These are phyloP conservation scores for Torulaspora franciscae DNA, from an alignment of 805 yeast species.

Conservation along the genomic window DNA sequence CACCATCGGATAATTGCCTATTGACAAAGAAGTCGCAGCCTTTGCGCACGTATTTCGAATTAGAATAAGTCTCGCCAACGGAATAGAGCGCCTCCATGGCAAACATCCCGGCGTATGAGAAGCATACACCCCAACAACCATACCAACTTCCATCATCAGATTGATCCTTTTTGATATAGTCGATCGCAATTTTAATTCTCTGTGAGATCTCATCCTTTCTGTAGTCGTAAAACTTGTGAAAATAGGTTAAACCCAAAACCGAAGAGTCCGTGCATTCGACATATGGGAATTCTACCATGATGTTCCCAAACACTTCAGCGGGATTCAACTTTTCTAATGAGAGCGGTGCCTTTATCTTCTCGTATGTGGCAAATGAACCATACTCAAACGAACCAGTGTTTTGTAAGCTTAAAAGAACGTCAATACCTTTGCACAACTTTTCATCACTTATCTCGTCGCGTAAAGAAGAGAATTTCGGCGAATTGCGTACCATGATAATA, in stretches of 20 bases:
- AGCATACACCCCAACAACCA: slow-evolving; percentile 98
- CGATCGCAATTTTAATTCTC: slow-evolving; percentile 71
- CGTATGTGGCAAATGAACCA: slow-evolving; percentile 93
- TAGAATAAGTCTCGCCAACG: slow-evolving; percentile 57
- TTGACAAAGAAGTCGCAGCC: slow-evolving; percentile 83
- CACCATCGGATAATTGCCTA: slow-evolving; percentile 83
- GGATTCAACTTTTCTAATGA: slow-evolving; percentile 77
- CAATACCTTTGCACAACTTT: slow-evolving; percentile 63
- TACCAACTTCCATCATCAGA: slow-evolving; percentile 90
- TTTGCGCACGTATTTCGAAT: slow-evolving; percentile 53
- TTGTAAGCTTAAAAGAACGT: slow-evolving; percentile 69
- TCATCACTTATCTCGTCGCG: slow-evolving; percentile 50
- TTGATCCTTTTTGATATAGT: slow-evolving; percentile 67
- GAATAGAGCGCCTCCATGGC: slow-evolving; percentile 87
- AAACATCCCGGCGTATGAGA: slow-evolving; percentile 95
- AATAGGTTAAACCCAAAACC: slow-evolving; percentile 80
- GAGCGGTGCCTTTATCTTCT: slow-evolving; percentile 75
- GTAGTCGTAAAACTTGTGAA: slow-evolving; percentile 61
- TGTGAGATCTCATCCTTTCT: slow-evolving; percentile 56
- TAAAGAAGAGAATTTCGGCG: slow-evolving; percentile 46
- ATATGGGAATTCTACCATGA: slow-evolving; percentile 97
- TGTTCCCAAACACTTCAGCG: slow-evolving; percentile 96
- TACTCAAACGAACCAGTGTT: slow-evolving; percentile 72
- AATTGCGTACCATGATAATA: slow-evolving; percentile 79
- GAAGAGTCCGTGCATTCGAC: slow-evolving; percentile 98